These are phyloP conservation scores for Epichloe amarillans DNA, from an alignment of 2,329 filamentous ascomycete genomes.

Conservation along the genomic window DNA sequence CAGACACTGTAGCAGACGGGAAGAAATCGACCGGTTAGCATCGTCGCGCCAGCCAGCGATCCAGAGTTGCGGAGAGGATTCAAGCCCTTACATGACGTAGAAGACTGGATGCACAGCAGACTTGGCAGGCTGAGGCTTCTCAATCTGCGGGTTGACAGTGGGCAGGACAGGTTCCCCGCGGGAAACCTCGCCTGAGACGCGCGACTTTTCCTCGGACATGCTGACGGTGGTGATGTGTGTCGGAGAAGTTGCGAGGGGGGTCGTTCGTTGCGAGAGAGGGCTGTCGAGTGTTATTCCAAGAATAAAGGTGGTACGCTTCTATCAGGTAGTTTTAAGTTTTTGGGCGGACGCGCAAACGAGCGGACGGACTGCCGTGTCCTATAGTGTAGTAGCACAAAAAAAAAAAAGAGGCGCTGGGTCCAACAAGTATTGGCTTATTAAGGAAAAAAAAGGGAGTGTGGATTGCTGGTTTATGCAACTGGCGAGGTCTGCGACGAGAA, in stretches of 20 bases:
- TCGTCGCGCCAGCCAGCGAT: background rate
- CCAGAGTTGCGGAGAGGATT: background rate
- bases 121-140: slow-evolving; percentile 57
- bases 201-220: slow-evolving; percentile 61
- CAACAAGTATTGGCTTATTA: slow-evolving; percentile 1
- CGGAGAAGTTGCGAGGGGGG: slow-evolving; percentile 14
- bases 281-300: slow-evolving; percentile 11
- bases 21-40: background rate
- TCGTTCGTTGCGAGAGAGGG: slow-evolving; percentile 5
- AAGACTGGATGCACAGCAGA: slow-evolving; percentile 62
- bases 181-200: slow-evolving; percentile 64
- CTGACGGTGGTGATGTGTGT: slow-evolving; percentile 6
- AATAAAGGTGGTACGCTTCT: slow-evolving; percentile 8
- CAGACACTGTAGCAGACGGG: slow-evolving; percentile 51
- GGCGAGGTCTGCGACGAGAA: slow-evolving; percentile 1
- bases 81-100: slow-evolving; percentile 55
- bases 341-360: slow-evolving; percentile 23
- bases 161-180: slow-evolving; percentile 58
- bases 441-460: slow-evolving; percentile 5
- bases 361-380: slow-evolving; percentile 24
- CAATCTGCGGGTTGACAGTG: slow-evolving; percentile 60
- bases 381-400: slow-evolving; percentile 6
- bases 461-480: slow-evolving; percentile 19
- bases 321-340: slow-evolving; percentile 1
- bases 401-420: slow-evolving; percentile 2